Base-by-base conservation (phyloP, 1,284 basidiomycete genomes). In the Fistulinella cinereoalba region DNA sequence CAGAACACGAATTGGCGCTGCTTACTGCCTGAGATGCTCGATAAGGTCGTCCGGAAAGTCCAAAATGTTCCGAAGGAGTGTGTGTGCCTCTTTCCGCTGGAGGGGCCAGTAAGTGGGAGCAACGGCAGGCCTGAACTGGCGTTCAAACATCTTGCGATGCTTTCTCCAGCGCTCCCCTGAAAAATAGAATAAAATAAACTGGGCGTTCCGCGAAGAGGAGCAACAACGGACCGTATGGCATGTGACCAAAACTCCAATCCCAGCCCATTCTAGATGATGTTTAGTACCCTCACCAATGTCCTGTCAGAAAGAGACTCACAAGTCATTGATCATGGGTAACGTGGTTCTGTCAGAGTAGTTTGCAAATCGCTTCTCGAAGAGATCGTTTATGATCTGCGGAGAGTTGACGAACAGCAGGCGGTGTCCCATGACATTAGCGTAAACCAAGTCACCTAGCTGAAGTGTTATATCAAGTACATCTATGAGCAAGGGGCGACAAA, bases 201-300 rank as follows among this genome's bases (percentile, higher is more conserved):
- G 10, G 15, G 16, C 4, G n/a, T 8, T 27, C 2, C 7, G 10
- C 19, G 13, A 48, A 13, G 18, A 11, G 4, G 49, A 32, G 2
- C 18, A 41, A 40, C 47, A 18, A 54, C 60, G 15, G 33, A 70
- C 70, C 75, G 32, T 79, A 79, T 5, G 64, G 71, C 74, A 77
- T 77, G 46, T 78, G 72, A 0, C 68, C 72, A 38, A 79, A 73
- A 38, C 72, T 73, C 67, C 73, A 78, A 18, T 74, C 69, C 73
- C 74, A 78, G 3, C 75, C 77, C 69, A 76, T 74, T 28, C 75
- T 77, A 41, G 23, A 37, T 3, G 12, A 27, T 7, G 25, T 5
- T 64, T 22, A 54, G 9, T 11, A 6, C 11, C 15, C 2, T 10
- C n/a, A n/a, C n/a, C 11, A 39, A 32, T n/a, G 1, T 3, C 3